Conservation (phyloP, 176 grass and related monocot species). For the Pharus latifolius region DNA sequence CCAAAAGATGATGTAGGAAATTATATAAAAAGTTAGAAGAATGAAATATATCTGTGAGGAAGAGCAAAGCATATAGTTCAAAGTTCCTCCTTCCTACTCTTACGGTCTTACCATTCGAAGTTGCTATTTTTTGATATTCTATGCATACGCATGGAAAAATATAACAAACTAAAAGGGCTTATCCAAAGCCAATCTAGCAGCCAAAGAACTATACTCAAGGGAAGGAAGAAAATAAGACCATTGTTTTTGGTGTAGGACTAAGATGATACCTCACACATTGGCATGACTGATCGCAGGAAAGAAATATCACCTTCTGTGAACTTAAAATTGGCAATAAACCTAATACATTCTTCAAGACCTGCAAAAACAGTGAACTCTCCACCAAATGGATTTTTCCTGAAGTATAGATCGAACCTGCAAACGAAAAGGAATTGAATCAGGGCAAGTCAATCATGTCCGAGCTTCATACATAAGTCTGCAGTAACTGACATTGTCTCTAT, state of each 20-base stretch:
- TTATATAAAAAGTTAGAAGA: background rate
- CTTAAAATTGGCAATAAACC: constrained; percentile 90
- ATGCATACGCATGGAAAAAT: background rate
- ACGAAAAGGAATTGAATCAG: constrained; percentile 22
- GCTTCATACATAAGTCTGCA: background rate
- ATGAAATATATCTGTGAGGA: background rate
- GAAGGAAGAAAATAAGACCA: background rate
- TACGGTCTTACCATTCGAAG: background rate
- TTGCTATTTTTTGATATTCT: background rate
- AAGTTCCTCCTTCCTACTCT: background rate
- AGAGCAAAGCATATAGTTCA: background rate
- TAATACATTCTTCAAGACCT: constrained; percentile 97
- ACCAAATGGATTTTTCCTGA: constrained; percentile 95
- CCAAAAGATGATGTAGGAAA: background rate
- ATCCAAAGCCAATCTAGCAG: background rate
- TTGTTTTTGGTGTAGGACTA: background rate
- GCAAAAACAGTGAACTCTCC: constrained; percentile 96
- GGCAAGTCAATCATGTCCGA: background rate
- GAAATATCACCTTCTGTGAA: constrained; percentile 64
- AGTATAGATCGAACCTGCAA: constrained; percentile 94
- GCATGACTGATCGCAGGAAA: constrained; percentile 78
- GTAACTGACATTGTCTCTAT: background rate
- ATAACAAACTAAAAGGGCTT: background rate
- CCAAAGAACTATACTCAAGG: background rate
- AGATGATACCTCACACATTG: constrained; percentile 70